Percentiles rank a stretch among this genome's conserved stretches.
Conservation (phyloP, 148 eudicot genomes). For the Cornus florida region DNA sequence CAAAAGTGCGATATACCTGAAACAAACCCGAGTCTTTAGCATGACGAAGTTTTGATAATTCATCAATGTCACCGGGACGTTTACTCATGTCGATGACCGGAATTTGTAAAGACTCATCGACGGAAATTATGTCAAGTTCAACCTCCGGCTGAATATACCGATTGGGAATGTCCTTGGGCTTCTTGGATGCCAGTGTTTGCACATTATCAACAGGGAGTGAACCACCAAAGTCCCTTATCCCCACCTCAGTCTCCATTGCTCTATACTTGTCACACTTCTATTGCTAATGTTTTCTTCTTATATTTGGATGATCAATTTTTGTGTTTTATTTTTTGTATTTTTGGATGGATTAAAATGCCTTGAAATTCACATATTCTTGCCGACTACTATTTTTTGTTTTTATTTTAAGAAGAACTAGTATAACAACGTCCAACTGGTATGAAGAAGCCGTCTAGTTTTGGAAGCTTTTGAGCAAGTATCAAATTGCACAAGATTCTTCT, state of each 20-base stretch:
- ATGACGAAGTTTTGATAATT: conserved; percentile 25
- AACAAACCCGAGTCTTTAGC: conserved; percentile 33
- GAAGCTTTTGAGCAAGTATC: too few species aligned
- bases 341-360: too few species aligned
- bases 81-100: conserved; percentile 22
- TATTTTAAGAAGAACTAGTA: too few species aligned
- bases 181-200: conserved; percentile 28
- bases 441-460: too few species aligned
- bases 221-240: conserved; percentile 18
- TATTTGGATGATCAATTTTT: too few species aligned
- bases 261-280: neutral
- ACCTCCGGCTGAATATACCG: conserved; percentile 30
- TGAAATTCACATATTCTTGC: too few species aligned
- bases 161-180: conserved; percentile 15
- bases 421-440: too few species aligned
- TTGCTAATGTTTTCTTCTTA: too few species aligned
- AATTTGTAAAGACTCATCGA: conserved; percentile 19
- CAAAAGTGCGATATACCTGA: conserved; percentile 19
- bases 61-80: conserved; percentile 1
- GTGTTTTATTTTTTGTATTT: too few species aligned
- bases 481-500: too few species aligned
- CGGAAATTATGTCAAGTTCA: conserved; percentile 16
- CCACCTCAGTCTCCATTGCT: neutral
- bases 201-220: conserved; percentile 33
- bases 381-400: too few species aligned